phyloP scores from a whole-genome alignment of 495 filamentous ascomycete species.

The Eremomyces bilateralis region DNA sequence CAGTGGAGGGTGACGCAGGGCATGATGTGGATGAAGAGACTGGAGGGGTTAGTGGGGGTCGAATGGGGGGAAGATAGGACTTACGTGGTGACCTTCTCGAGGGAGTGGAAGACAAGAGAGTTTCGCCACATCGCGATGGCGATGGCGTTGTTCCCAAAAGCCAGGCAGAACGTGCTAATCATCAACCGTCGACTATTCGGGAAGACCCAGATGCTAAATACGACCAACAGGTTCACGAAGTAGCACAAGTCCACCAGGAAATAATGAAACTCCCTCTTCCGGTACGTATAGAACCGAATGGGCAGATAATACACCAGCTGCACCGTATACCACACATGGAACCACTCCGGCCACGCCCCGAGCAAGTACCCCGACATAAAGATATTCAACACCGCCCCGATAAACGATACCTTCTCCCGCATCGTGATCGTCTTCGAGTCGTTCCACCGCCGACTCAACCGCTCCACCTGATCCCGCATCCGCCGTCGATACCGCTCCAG shows the following conservation, averaged over 20 bases:
- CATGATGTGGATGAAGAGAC: conserved; percentile 97
- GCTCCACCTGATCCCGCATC: conserved; percentile 73
- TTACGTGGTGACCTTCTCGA: conserved; percentile 83
- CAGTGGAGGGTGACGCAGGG: conserved; percentile 83
- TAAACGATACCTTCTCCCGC: conserved; percentile 89
- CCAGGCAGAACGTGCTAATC: conserved; percentile 79
- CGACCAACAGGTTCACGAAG: conserved; percentile 76
- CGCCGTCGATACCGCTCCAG: conserved; percentile 73
- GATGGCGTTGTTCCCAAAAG: conserved; percentile 88
- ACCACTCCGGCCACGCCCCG: conserved; percentile 63
- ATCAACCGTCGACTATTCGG: conserved; percentile 79
- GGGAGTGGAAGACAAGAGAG: conserved; percentile 88
- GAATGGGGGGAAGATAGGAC: conserved; percentile 4
- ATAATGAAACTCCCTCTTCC: conserved; percentile 80
- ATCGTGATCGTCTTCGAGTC: conserved; percentile 68
- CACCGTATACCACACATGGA: conserved; percentile 75
- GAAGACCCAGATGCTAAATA: conserved; percentile 77
- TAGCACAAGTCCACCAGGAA: conserved; percentile 95
- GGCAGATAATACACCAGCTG: conserved; percentile 74
- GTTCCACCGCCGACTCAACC: conserved; percentile 66
- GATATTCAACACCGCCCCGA: conserved; percentile 87
- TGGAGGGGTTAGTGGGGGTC: conserved; percentile 13
- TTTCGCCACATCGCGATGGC: conserved; percentile 99
- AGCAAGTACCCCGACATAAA: conserved; percentile 91
- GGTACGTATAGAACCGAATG: conserved; percentile 78